Base-by-base conservation (phyloP, 352 stramenopile species). In the Phytopythium helicoides region DNA sequence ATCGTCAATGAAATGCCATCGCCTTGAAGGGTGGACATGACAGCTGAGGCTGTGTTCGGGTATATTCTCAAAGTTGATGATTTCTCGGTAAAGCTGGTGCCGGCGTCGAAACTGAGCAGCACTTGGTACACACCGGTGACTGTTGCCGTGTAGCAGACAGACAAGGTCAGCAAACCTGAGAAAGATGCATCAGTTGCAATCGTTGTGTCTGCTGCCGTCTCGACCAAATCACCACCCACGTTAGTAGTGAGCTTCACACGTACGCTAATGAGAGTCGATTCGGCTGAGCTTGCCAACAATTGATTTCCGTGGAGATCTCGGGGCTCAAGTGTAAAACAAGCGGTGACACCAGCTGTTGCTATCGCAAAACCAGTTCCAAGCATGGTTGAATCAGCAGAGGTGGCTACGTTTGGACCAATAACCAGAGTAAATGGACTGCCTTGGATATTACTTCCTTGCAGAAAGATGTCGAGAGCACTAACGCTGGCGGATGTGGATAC, bases 351-450 rank as follows among this genome's bases (percentile, higher is more conserved):
- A 37, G 75, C 70, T 10, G 54, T 78, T 15, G 68, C 62, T 21
- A 60, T 56, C 14, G 56, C 47, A 28, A 81, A 71, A 0, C 70
- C 73, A 1, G 39, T 55, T 1, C 70, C 68, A 6, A 64, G 55
- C 3, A 70, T 37, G n/a, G 68, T 84, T 12, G 71, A 75, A 22
- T 50, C 63, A 6, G 22, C 28, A 9, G 63, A 53, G 6, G 57
- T 66, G 23, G 70, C 56, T 12, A 11, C 22, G 31, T 78, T 74
- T 33, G 74, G 69, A 10, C 66, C 41, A 25, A 87, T 64, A 21
- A 62, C 40, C 18, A 89, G 38, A 16, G 58, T 57, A 26, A 87
- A 87, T 6, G 76, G 76, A 50, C 62, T 80, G 4, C 58, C 41
- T 12, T 54, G 52, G 34, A 87, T 79, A 34, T 66, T 67, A 39